A percentile compares a stretch with the other conserved stretches of the same genome.
These are phyloP conservation scores for Aurifilum marmelostoma DNA, from an alignment of 2,329 filamentous ascomycete species.

Conservation along the genomic window DNA sequence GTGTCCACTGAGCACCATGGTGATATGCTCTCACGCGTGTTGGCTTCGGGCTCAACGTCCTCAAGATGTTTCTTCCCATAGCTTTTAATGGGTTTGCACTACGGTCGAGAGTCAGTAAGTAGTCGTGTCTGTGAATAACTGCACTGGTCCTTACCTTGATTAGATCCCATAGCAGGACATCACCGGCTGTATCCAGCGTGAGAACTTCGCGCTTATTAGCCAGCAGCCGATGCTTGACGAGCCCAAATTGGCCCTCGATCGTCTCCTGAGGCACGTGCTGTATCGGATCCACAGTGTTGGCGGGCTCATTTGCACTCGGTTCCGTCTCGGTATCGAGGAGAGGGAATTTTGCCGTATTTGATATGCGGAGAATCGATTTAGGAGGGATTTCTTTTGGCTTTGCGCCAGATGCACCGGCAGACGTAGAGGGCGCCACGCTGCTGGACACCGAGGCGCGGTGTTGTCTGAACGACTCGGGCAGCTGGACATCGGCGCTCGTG, in stretches of 20 bases:
- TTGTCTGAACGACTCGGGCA: slow-evolving; percentile 58
- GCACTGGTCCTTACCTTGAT: slow-evolving; percentile 63
- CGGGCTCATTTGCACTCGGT: slow-evolving; percentile 37
- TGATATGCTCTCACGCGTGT: slow-evolving; percentile 85
- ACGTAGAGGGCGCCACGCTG: slow-evolving; percentile 41
- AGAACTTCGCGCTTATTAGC: slow-evolving; percentile 89
- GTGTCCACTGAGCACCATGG: slow-evolving; percentile 97
- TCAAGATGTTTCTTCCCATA: slow-evolving; percentile 94
- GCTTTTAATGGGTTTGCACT: slow-evolving; percentile 87
- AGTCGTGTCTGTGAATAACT: slow-evolving; percentile 1
- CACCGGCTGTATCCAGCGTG: slow-evolving; percentile 91
- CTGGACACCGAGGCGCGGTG: slow-evolving; percentile 51
- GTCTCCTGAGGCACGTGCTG: slow-evolving; percentile 74
- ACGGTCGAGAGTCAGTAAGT: slow-evolving; percentile 18
- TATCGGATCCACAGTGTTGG: slow-evolving; percentile 62
- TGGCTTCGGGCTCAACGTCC: slow-evolving; percentile 84
- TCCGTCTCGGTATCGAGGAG: slow-evolving; percentile 58
- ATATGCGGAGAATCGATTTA: slow-evolving; percentile 78
- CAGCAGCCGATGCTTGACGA: slow-evolving; percentile 90
- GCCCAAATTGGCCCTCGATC: slow-evolving; percentile 91
- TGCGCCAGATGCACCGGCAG: slow-evolving; percentile 38
- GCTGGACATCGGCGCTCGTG: slow-evolving; percentile 71
- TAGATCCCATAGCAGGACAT: slow-evolving; percentile 94
- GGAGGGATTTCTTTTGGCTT: slow-evolving; percentile 71
- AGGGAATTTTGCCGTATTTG: slow-evolving; percentile 80